These are phyloP conservation scores for Penicillium desertorum DNA, from an alignment of 495 filamentous ascomycete species.

Conservation along the genomic window DNA sequence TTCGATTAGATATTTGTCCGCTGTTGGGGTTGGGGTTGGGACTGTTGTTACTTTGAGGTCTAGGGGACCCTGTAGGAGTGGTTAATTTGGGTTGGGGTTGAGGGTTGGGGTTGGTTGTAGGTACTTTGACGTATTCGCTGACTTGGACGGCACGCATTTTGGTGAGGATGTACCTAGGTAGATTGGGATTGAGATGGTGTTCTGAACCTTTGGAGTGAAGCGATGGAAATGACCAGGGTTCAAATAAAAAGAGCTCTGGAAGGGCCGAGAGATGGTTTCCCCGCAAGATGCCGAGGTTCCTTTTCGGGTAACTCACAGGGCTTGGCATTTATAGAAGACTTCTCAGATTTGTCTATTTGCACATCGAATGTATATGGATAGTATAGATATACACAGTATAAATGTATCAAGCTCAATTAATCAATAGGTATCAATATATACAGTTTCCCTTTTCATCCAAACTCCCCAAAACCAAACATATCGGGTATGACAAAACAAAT, in stretches of 20 bases:
- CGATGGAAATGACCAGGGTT: background rate
- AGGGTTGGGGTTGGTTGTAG: conserved; percentile 5
- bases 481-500: conserved; percentile 21
- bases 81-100: conserved; percentile 16
- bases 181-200: background rate
- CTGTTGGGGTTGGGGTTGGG: conserved; percentile 65
- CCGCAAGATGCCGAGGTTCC: conserved; percentile 34
- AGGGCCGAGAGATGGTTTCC: conserved; percentile 11
- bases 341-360: background rate
- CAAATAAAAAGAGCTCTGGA: background rate
- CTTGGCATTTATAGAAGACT: conserved; percentile 4
- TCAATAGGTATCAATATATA: conserved; percentile 17
- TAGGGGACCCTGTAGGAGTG: conserved; percentile 58
- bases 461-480: conserved; percentile 13
- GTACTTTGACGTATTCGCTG: conserved; percentile 77
- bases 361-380: background rate
- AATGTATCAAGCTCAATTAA: background rate
- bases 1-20: conserved; percentile 80
- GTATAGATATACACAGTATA: background rate
- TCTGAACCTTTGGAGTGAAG: background rate
- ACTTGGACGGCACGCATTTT: conserved; percentile 85
- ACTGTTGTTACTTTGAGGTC: conserved; percentile 75
- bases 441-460: conserved; percentile 11
- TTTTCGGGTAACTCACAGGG: conserved; percentile 23
- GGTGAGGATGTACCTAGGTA: conserved; percentile 9